Conservation (phyloP, 495 filamentous ascomycete species). For the Neurospora hispaniola region DNA sequence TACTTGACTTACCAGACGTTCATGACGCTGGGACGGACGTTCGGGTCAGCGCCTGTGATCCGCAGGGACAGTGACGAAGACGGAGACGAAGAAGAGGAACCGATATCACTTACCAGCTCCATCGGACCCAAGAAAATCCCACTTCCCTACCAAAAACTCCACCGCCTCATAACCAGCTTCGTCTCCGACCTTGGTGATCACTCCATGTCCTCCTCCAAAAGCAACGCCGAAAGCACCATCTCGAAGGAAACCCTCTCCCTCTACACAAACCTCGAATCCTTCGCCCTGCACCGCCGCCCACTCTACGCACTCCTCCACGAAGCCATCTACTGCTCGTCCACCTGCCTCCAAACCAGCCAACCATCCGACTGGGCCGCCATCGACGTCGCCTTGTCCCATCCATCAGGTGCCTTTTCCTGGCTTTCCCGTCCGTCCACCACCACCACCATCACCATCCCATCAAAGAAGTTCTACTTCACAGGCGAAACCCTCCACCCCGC, state of each 20-base stretch:
- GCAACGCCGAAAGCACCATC: constrained; percentile 6
- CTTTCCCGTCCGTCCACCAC: constrained; percentile 4
- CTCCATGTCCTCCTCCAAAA: not conserved
- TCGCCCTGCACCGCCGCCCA: constrained; percentile 13
- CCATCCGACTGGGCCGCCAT: constrained; percentile 33
- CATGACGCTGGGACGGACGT: constrained; percentile 60
- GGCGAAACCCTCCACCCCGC: constrained; percentile 82
- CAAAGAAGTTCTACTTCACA: constrained; percentile 60
- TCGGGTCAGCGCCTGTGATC: constrained; percentile 41
- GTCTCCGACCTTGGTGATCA: not conserved
- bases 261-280: not conserved
- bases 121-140: constrained; percentile 16
- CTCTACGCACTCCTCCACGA: constrained; percentile 20
- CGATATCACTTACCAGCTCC: constrained; percentile 43
- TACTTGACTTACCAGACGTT: constrained; percentile 57
- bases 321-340: constrained; percentile 14
- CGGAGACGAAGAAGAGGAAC: constrained; percentile 50
- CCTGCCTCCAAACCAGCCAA: not conserved
- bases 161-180: not conserved
- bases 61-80: constrained; percentile 50
- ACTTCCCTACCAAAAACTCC: not conserved
- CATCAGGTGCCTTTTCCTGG: constrained; percentile 29
- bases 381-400: constrained; percentile 18
- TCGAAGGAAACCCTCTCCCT: not conserved
- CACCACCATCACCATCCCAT: not conserved